A percentile compares a stretch with the other conserved stretches of the same genome.
Evolutionary conservation across 2,329 filamentous ascomycete genomes (phyloP).

Genomic region (Aspergillus unguis): DNA sequence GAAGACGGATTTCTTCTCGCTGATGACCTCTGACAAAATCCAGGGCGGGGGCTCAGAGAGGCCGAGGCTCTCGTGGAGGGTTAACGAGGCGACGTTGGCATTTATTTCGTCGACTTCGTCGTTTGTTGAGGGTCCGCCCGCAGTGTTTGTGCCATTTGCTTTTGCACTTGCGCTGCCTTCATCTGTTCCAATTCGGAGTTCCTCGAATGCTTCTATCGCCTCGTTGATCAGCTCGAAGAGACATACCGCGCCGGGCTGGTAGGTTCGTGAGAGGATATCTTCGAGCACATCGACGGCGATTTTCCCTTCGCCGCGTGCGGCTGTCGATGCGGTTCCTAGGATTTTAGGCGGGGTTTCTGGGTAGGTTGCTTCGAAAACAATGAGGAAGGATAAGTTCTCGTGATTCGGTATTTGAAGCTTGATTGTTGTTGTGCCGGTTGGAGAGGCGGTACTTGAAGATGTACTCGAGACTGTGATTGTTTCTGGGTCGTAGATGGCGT

Average conservation of each 20-base stretch:
- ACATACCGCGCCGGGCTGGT: conserved; percentile 72
- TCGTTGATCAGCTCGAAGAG: conserved; percentile 87
- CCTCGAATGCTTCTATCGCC: conserved; percentile 48
- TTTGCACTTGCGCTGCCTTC: conserved; percentile 9
- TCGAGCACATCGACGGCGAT: conserved; percentile 67
- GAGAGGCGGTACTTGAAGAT: conserved; percentile 20
- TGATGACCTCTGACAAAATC: conserved; percentile 68
- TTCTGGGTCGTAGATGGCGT: conserved; percentile 62
- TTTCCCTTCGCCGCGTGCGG: conserved; percentile 67
- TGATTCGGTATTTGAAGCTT: conserved; percentile 66
- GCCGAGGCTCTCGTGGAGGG: conserved; percentile 27
- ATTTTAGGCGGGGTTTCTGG: conserved; percentile 70
- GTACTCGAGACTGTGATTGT: conserved; percentile 49
- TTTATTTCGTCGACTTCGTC: not conserved
- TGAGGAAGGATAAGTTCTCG: conserved; percentile 44
- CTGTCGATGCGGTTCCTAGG: conserved; percentile 74
- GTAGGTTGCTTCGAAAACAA: conserved; percentile 70
- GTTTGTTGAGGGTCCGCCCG: not conserved
- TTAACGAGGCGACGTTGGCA: conserved; percentile 24
- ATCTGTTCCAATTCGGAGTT: conserved; percentile 49
- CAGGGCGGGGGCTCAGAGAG: conserved; percentile 56
- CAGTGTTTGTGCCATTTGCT: not conserved
- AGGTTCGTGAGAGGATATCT: conserved; percentile 64
- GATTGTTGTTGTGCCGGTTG: conserved; percentile 41
- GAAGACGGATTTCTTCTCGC: conserved; percentile 85